phyloP scores from a whole-genome alignment of 164 flowering plant genomes.

The Brasenia schreberi region DNA sequence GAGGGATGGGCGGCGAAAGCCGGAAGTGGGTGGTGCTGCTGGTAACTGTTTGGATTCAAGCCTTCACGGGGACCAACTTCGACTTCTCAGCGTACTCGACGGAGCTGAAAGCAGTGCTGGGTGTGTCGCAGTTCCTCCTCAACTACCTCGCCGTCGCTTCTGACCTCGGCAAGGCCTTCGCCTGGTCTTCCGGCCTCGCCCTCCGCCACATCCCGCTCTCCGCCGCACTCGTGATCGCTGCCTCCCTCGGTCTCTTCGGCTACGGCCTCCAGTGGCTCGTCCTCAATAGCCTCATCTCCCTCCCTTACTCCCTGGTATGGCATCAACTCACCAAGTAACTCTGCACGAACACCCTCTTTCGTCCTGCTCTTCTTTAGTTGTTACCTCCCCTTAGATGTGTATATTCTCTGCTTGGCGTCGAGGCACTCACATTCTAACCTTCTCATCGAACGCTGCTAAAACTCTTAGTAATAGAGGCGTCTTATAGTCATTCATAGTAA shows the following conservation, averaged over 20 bases:
- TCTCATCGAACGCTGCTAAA: no score
- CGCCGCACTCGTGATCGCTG: slow-evolving; percentile 64
- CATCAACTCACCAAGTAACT: background rate
- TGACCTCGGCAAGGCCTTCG: slow-evolving; percentile 79
- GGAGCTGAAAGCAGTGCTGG: slow-evolving; percentile 50
- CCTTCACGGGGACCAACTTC: slow-evolving; percentile 93
- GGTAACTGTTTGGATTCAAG: slow-evolving; percentile 88
- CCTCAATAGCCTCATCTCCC: slow-evolving; percentile 28
- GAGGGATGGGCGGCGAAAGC: slow-evolving; percentile 56
- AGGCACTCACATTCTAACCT: no score
- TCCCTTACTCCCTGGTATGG: slow-evolving; percentile 73
- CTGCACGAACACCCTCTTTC: background rate
- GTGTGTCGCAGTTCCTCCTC: slow-evolving; percentile 71
- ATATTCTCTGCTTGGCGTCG: no score
- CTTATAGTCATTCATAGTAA: no score
- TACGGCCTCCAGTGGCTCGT: slow-evolving; percentile 91
- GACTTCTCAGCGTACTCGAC: slow-evolving; percentile 92
- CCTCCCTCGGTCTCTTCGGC: slow-evolving; percentile 57
- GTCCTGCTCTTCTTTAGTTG: background rate
- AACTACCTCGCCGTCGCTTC: slow-evolving; percentile 88
- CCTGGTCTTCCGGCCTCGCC: slow-evolving; percentile 94
- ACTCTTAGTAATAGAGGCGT: no score
- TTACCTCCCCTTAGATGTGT: no score
- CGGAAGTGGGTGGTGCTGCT: slow-evolving; percentile 89
- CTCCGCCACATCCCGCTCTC: slow-evolving; percentile 49